phyloP scores from a whole-genome alignment of 1,284 basidiomycete genomes.

The Vanrija sp. region DNA sequence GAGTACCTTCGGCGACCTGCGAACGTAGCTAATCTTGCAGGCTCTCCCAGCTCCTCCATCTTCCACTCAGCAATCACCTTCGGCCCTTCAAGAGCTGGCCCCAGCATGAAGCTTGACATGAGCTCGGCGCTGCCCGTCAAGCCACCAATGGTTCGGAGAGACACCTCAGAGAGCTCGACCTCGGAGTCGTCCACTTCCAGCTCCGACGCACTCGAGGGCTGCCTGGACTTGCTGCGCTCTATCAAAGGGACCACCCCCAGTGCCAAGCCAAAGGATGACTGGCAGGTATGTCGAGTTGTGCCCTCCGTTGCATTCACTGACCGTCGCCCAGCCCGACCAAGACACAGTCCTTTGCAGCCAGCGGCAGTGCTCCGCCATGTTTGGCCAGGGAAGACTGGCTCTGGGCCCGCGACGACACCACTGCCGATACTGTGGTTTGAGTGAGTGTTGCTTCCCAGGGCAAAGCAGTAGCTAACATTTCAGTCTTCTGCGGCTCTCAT shows the following conservation, averaged over 20 bases:
- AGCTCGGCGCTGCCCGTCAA: neutral
- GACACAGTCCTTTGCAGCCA: slow-evolving; percentile 37
- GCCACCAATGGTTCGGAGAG: neutral
- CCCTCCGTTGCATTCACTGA: neutral
- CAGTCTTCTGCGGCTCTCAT: slow-evolving; percentile 35
- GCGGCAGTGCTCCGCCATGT: slow-evolving; percentile 40
- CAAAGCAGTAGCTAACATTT: no score
- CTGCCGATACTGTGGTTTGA: slow-evolving; percentile 39
- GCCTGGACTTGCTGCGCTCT: slow-evolving; percentile 8
- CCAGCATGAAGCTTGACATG: slow-evolving; percentile 11
- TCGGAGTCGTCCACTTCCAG: neutral
- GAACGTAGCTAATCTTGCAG: neutral
- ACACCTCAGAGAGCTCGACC: no score
- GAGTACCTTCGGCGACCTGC: neutral
- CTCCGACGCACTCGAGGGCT: slow-evolving; percentile 1
- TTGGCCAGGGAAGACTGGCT: slow-evolving; percentile 30
- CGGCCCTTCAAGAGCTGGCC: slow-evolving; percentile 9
- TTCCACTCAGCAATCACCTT: slow-evolving; percentile 9
- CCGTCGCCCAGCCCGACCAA: slow-evolving; percentile 23
- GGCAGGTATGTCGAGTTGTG: slow-evolving; percentile 31
- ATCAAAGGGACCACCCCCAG: slow-evolving; percentile 2
- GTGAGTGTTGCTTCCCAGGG: no score
- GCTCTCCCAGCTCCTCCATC: slow-evolving; percentile 12
- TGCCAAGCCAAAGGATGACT: slow-evolving; percentile 18
- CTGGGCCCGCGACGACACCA: slow-evolving; percentile 40